phyloP scores from a whole-genome alignment of 257 asterid species.

The Gynochthodes officinalis region DNA sequence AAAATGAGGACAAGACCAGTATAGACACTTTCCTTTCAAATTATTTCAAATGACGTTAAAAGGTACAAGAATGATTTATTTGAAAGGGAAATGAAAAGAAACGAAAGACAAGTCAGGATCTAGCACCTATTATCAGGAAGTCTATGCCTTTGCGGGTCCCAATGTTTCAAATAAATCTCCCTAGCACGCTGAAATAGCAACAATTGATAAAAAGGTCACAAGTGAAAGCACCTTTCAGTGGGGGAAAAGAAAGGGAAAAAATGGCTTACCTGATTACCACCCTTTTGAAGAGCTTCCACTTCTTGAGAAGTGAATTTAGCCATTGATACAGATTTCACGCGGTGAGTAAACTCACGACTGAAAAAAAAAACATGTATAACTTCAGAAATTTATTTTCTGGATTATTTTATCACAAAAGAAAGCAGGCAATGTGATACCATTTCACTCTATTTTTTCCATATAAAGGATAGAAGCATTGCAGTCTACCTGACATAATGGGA shows the following conservation, averaged over 20 bases:
- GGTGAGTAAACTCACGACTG: slow-evolving; percentile 99
- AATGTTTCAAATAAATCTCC: slow-evolving; percentile 63
- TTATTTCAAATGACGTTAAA: not conserved
- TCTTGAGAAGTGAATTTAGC: slow-evolving; percentile 86
- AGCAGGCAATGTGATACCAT: not conserved
- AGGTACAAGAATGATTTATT: not conserved
- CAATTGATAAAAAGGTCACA: slow-evolving; percentile 7
- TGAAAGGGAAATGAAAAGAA: not conserved
- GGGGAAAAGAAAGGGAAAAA: not conserved
- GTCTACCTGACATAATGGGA: not conserved
- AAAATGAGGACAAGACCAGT: slow-evolving; percentile 18
- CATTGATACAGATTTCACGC: slow-evolving; percentile 98
- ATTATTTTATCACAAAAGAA: not conserved
- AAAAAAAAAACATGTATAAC: slow-evolving; percentile 23
- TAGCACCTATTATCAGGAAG: slow-evolving; percentile 76
- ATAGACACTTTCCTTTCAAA: not conserved
- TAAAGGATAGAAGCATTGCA: not conserved
- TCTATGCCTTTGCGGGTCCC: slow-evolving; percentile 71
- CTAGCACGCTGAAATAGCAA: slow-evolving; percentile 77
- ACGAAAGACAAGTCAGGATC: slow-evolving; percentile 7
- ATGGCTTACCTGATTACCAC: slow-evolving; percentile 85
- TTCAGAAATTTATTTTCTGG: slow-evolving; percentile 14
- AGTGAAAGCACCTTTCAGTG: not conserved
- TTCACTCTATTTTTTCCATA: not conserved
- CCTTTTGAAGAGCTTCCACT: slow-evolving; percentile 93